These are phyloP conservation scores for Kwoniella sp. DNA, from an alignment of 768 basidiomycete genomes.

Conservation along the genomic window DNA sequence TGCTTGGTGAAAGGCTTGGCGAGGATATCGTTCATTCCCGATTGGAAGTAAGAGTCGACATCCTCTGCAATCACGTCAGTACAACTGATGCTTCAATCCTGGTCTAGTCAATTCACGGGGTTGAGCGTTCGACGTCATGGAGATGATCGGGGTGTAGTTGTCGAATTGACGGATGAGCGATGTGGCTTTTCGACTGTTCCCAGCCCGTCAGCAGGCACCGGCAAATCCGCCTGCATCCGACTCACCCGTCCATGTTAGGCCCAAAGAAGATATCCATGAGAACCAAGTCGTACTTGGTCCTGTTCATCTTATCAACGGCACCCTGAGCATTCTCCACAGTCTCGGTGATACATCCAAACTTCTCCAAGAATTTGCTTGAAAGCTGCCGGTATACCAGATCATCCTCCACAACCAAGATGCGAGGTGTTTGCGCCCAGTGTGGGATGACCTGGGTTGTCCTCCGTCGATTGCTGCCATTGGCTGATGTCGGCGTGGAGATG, in stretches of 20 bases:
- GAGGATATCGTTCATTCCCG: slow-evolving; percentile 91
- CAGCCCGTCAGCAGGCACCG: slow-evolving; percentile 49
- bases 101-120: slow-evolving; percentile 63
- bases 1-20: slow-evolving; percentile 98
- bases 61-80: slow-evolving; percentile 32
- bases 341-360: slow-evolving; percentile 91
- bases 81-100: neutral
- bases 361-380: slow-evolving; percentile 87
- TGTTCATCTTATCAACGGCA: slow-evolving; percentile 93
- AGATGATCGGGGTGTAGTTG: slow-evolving; percentile 91
- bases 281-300: slow-evolving; percentile 91
- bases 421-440: slow-evolving; percentile 56
- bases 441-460: slow-evolving; percentile 1
- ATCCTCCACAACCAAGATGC: slow-evolving; percentile 90
- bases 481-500: neutral
- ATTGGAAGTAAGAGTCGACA: slow-evolving; percentile 37
- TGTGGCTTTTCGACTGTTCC: slow-evolving; percentile 58
- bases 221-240: neutral
- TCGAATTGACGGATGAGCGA: slow-evolving; percentile 92
- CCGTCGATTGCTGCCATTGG: neutral
- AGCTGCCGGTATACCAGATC: slow-evolving; percentile 85
- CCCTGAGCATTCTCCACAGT: slow-evolving; percentile 88
- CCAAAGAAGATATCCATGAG: slow-evolving; percentile 93
- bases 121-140: slow-evolving; percentile 93
- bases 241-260: slow-evolving; percentile 52